Percentiles rank a stretch among this genome's conserved stretches.
Conservation (phyloP, 306 rosid genomes). For the peach (Prunus persica) region Prunus_persica_NCBIv2 NC_034012.1:6592501-6593000, state of each 20-base stretch:
- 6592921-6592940: background rate
- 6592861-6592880: background rate
- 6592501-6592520: background rate
- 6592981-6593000: slow-evolving; percentile 1
- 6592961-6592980: background rate
- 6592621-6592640: background rate
- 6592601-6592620: background rate
- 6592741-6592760: background rate
- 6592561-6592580: background rate
- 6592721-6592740: slow-evolving; percentile 9
- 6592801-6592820: slow-evolving; percentile 6
- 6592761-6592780: background rate
- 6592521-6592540: background rate
- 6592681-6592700: slow-evolving; percentile 22
- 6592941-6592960: slow-evolving; percentile 19
- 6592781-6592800: slow-evolving; percentile 5
- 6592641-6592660: background rate
- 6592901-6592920: slow-evolving; percentile 16
- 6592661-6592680: background rate
- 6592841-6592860: background rate
- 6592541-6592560: slow-evolving; percentile 1
- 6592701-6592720: slow-evolving; percentile 26
- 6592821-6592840: slow-evolving; percentile 21
- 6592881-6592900: background rate
- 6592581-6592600: background rate